Evolutionary conservation across 768 basidiomycete species (phyloP).

Genomic region (Russula emetica): DNA sequence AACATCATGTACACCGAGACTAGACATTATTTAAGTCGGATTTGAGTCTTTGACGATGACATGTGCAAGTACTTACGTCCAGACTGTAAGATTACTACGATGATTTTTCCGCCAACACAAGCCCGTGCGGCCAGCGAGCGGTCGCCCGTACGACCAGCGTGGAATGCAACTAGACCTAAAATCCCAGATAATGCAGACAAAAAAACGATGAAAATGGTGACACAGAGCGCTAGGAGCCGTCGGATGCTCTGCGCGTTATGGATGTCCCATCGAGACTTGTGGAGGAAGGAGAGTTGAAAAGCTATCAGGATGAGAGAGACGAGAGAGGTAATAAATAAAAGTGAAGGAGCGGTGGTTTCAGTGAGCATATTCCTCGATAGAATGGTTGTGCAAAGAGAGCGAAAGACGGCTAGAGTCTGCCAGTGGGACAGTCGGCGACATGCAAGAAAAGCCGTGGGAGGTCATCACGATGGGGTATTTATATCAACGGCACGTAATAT

Average conservation of each 20-base stretch:
- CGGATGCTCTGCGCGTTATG: conserved; percentile 11
- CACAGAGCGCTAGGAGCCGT: conserved; percentile 14
- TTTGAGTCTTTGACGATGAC: neutral
- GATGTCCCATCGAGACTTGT: conserved; percentile 17
- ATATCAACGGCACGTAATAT: conserved; percentile 13
- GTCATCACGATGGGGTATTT: neutral
- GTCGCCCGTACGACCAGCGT: conserved; percentile 4
- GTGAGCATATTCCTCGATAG: conserved; percentile 12
- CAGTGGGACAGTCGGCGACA: conserved; percentile 9
- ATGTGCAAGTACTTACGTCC: conserved; percentile 15
- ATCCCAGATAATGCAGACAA: conserved; percentile 13
- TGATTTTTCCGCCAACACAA: conserved; percentile 8
- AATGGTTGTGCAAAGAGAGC: conserved; percentile 5
- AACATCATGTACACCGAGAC: conserved; percentile 20
- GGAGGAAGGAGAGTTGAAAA: conserved; percentile 8
- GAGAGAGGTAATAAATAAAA: conserved; percentile 20
- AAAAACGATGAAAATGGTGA: conserved; percentile 7
- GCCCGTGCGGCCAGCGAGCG: conserved; percentile 8
- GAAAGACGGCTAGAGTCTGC: conserved; percentile 5
- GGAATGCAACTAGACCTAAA: conserved; percentile 16
- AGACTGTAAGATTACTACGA: conserved; percentile 10
- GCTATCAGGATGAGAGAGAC: conserved; percentile 9
- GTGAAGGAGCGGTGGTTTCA: conserved; percentile 19
- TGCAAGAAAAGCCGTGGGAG: neutral
- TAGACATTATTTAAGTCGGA: neutral